phyloP scores from a whole-genome alignment of 2,329 filamentous ascomycete genomes.

The Decorospora gaudefroyi region DNA sequence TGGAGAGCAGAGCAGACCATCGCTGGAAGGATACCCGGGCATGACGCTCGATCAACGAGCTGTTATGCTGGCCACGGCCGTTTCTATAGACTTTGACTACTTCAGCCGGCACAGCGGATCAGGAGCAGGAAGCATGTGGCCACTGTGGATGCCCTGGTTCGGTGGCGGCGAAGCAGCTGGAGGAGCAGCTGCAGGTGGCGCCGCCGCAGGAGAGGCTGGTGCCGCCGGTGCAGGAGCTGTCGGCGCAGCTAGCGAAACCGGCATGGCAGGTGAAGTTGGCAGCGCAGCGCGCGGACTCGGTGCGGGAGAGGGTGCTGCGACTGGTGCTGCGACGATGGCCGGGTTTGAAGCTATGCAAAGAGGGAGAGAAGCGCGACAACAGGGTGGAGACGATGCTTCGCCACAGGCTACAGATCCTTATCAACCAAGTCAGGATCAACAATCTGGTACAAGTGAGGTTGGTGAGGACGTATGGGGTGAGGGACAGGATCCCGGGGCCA shows the following conservation, averaged over 20 bases:
- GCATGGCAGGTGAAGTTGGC: constrained; percentile 55
- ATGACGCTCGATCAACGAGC: constrained; percentile 70
- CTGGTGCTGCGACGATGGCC: constrained; percentile 63
- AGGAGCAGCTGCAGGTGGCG: constrained; percentile 41
- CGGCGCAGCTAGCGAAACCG: constrained; percentile 51
- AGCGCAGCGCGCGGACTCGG: constrained; percentile 48
- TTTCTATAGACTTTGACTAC: constrained; percentile 69
- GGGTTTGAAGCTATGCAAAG: constrained; percentile 67
- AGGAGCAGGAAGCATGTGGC: constrained; percentile 52
- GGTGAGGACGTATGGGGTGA: constrained; percentile 39
- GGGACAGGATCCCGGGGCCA: constrained; percentile 31
- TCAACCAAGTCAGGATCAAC: constrained; percentile 25
- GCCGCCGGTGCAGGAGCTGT: constrained; percentile 47
- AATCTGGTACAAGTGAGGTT: constrained; percentile 20
- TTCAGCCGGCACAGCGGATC: constrained; percentile 64
- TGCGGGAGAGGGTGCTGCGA: constrained; percentile 51
- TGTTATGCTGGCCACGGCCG: constrained; percentile 68
- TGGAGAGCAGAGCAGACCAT: constrained; percentile 27
- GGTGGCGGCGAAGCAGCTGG: constrained; percentile 36
- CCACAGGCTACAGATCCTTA: constrained; percentile 35
- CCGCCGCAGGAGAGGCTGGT: constrained; percentile 48
- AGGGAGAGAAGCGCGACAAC: constrained; percentile 44
- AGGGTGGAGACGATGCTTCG: constrained; percentile 32
- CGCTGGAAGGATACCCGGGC: constrained; percentile 45
- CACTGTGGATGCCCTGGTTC: constrained; percentile 59